Evolutionary conservation across 2,329 filamentous ascomycete genomes (phyloP), one percentile per base, ranked within the genome.

Genomic region (Dactylellina cionopaga): DNA sequence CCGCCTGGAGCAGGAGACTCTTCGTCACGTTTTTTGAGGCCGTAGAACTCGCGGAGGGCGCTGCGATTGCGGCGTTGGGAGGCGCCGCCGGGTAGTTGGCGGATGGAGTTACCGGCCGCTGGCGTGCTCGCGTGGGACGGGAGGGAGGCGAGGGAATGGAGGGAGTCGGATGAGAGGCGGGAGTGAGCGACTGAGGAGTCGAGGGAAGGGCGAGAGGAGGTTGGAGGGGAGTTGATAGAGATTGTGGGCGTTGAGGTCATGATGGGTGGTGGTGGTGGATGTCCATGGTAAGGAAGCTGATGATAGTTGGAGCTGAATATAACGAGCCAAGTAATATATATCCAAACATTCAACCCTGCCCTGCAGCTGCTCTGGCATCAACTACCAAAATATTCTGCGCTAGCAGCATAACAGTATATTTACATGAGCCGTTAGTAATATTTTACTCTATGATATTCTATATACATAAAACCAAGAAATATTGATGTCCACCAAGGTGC

Each of bases 21-120:
- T 9, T 77, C 77, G 19, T 81, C 80, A 74, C 83, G 83, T 29
- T 52, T 80, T 75, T 88, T 89, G 52, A 98, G 85, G 79, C 95
- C 95, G 82, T 98, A 98, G 84, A 96, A 98, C 79, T 97, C 92
- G 77, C 95, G 90, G 17, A 98, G 85, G 5, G 94, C 94, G 63
- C 90, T 88, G 75, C 94, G 90, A 81, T 96, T 96, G 74, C 90
- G 82, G 63, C 85, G 84, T 75, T 83, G 85, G 65, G 79, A 15
- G 1, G 51, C 59, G 10, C 19, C 13, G 49, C 17, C 22, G 13
- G 47, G 46, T 17, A 27, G 49, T 25, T 51, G 33, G 15, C 60
- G 69, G 60, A 60, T 54, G 11, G 83, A 0, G 93, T 92, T 65
- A n/a, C 58, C 55, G 46, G 47, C 55, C 22, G 49, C 13, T 0